A percentile compares a stretch with the other conserved stretches of the same genome.
Evolutionary conservation across 805 yeast genomes (phyloP).

Genomic region (Candida nanaspora): DNA sequence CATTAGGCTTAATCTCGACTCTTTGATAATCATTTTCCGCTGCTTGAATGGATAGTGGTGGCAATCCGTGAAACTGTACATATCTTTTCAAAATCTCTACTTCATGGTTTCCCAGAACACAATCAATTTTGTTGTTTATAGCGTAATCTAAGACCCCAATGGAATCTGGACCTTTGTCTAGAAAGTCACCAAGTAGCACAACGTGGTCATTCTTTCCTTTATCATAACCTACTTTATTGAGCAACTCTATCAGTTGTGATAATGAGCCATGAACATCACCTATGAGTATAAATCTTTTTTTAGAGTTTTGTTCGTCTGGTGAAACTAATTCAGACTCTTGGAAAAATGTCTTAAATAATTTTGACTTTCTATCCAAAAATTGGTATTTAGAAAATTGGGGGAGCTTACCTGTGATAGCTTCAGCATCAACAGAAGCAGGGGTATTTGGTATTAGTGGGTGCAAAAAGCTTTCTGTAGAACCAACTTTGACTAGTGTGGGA

Average conservation of each 20-base stretch:
- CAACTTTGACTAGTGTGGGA: conserved; percentile 19
- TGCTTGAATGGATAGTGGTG: conserved; percentile 10
- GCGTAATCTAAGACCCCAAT: conserved; percentile 60
- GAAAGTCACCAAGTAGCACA: conserved; percentile 75
- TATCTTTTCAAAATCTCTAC: conserved; percentile 60
- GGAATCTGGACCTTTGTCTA: conserved; percentile 79
- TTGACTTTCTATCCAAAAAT: conserved; percentile 8
- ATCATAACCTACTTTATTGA: conserved; percentile 43
- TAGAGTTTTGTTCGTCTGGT: conserved; percentile 6
- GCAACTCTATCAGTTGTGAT: conserved; percentile 43
- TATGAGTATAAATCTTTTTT: conserved; percentile 52
- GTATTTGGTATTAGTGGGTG: conserved; percentile 23
- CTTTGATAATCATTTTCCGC: conserved; percentile 10
- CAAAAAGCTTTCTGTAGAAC: conserved; percentile 14
- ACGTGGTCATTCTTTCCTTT: conserved; percentile 43
- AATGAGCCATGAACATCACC: conserved; percentile 90
- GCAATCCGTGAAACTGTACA: conserved; percentile 48
- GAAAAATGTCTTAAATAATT: conserved; percentile 15
- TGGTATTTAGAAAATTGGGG: conserved; percentile 18
- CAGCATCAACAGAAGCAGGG: conserved; percentile 2
- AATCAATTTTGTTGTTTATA: conserved; percentile 50
- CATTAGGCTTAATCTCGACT: conserved; percentile 6
- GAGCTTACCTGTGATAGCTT: conserved; percentile 11
- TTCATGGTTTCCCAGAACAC: conserved; percentile 90
- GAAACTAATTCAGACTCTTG: conserved; percentile 11